A percentile compares a stretch with the other conserved stretches of the same genome.
Conservation (phyloP, 768 basidiomycete species). For the Suillus lakei region DNA sequence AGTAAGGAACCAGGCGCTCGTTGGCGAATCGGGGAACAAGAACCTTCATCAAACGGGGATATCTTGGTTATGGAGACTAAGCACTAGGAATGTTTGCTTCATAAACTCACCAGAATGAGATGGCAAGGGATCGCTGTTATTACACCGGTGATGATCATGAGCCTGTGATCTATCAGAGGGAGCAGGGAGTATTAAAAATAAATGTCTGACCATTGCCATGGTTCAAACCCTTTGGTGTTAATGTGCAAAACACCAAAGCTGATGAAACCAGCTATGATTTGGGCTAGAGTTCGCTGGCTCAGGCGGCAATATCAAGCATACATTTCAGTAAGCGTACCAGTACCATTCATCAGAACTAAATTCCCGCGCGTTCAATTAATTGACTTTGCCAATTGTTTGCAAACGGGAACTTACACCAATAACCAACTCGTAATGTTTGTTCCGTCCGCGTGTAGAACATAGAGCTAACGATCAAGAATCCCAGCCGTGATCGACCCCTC, state of each 20-base stretch:
- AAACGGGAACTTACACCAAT: constrained; percentile 60
- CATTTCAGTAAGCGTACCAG: constrained; percentile 42
- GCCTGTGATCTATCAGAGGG: constrained; percentile 36
- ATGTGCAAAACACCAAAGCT: constrained; percentile 66
- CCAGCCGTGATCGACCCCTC: constrained; percentile 68
- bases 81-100: not conserved
- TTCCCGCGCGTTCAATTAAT: not conserved
- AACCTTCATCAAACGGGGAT: constrained; percentile 39
- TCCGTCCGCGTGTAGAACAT: constrained; percentile 75
- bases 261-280: constrained; percentile 65
- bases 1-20: constrained; percentile 70
- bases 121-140: constrained; percentile 54
- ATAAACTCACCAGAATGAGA: constrained; percentile 54
- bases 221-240: constrained; percentile 53
- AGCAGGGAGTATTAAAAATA: constrained; percentile 9
- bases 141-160: constrained; percentile 67
- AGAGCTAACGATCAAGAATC: constrained; percentile 69
- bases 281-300: constrained; percentile 42
- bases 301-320: not conserved
- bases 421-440: constrained; percentile 65
- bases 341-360: constrained; percentile 69
- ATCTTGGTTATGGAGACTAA: not conserved
- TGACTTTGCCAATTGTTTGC: not conserved
- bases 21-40: constrained; percentile 70
- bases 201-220: constrained; percentile 65